Percentiles rank a stretch among this genome's conserved stretches.
phyloP scores from a whole-genome alignment of 108 stramenopile genomes.

The Chaetoceros muelleri region DNA sequence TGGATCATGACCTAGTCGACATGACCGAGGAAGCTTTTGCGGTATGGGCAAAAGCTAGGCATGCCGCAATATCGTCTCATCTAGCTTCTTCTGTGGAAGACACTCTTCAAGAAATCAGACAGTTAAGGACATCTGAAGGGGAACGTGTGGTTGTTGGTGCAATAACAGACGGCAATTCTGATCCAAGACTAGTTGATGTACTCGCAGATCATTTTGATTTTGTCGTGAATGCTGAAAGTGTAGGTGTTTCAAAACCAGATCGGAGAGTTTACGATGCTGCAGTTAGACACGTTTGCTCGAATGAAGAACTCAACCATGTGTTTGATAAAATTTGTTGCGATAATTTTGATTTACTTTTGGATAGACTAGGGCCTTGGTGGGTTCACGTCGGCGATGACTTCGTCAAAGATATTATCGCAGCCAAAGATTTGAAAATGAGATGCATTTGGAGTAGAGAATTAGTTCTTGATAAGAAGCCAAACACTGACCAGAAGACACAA shows the following conservation, averaged over 20 bases:
- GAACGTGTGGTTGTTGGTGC: slow-evolving; percentile 57
- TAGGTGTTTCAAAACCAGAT: slow-evolving; percentile 74
- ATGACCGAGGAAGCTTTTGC: slow-evolving; percentile 52
- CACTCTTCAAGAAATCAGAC: slow-evolving; percentile 19
- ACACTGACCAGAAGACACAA: slow-evolving; percentile 1
- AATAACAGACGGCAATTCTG: slow-evolving; percentile 82
- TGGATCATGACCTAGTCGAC: slow-evolving; percentile 11
- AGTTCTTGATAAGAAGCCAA: slow-evolving; percentile 23
- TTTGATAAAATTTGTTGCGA: slow-evolving; percentile 4
- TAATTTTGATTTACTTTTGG: slow-evolving; percentile 15
- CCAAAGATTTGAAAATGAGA: slow-evolving; percentile 65
- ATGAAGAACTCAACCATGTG: slow-evolving; percentile 16
- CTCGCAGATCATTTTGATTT: slow-evolving; percentile 55
- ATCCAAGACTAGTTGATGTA: slow-evolving; percentile 35
- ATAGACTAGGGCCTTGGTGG: slow-evolving; percentile 67
- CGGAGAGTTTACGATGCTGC: slow-evolving; percentile 54
- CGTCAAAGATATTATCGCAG: slow-evolving; percentile 75
- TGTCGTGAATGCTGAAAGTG: slow-evolving; percentile 63
- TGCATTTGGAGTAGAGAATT: slow-evolving; percentile 69
- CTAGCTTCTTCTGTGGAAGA: slow-evolving; percentile 32
- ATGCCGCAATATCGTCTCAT: slow-evolving; percentile 44
- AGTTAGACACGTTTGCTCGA: slow-evolving; percentile 15
- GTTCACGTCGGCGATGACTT: slow-evolving; percentile 83
- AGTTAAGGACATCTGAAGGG: slow-evolving; percentile 7
- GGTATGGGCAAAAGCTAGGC: slow-evolving; percentile 54